Conservation (phyloP, 169 alveolate genomes). For the Blepharisma undulans region DNA sequence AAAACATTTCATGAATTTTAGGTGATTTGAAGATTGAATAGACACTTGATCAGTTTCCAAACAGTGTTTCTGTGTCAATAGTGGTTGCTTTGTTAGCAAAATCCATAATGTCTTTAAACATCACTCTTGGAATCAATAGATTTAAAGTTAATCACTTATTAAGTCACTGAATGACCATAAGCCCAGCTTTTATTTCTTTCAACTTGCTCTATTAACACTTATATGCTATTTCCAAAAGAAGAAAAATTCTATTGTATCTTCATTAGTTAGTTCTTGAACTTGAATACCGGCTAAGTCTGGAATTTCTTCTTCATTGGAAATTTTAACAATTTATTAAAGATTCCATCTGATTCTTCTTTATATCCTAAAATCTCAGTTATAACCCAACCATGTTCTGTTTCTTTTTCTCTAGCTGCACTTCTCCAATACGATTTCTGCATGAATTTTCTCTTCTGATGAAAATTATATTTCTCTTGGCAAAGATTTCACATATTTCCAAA, state of each 20-base stretch:
- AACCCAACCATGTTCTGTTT: conserved; percentile 38
- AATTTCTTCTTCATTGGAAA: conserved; percentile 28
- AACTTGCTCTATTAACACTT: conserved; percentile 59
- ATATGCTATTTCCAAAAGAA: conserved; percentile 37
- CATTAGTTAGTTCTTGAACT: conserved; percentile 71
- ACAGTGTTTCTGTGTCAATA: conserved; percentile 91
- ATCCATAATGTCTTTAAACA: conserved; percentile 93
- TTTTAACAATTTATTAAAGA: conserved; percentile 20
- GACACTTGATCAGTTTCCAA: conserved; percentile 79
- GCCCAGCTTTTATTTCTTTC: conserved; percentile 49
- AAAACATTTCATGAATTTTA: conserved; percentile 83
- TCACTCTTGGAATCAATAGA: conserved; percentile 84
- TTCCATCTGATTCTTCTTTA: background rate
- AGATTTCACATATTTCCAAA: conserved; percentile 63
- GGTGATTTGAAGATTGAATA: conserved; percentile 93
- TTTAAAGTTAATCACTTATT: conserved; percentile 79
- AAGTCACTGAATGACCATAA: conserved; percentile 71
- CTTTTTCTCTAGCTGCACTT: conserved; percentile 20
- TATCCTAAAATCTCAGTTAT: background rate
- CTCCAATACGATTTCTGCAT: conserved; percentile 75
- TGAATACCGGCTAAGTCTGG: conserved; percentile 61
- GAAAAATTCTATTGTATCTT: background rate
- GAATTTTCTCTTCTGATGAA: conserved; percentile 77
- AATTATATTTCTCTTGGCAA: conserved; percentile 87
- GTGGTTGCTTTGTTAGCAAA: conserved; percentile 93